Evolutionary conservation across 306 rosid species (phyloP).

Genomic region (Prinsepia uniflora): DNA sequence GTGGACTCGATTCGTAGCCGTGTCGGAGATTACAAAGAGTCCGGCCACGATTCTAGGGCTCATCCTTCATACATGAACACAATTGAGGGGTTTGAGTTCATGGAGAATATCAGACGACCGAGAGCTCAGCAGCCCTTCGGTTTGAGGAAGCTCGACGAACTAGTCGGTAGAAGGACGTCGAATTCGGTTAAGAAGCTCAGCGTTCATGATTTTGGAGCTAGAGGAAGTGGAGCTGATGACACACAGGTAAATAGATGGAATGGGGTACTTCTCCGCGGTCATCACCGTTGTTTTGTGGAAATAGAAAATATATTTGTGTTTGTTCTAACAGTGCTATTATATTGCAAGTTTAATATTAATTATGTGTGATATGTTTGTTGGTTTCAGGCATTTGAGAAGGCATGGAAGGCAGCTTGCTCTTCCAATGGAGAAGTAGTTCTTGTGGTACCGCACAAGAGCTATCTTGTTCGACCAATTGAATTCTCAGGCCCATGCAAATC

Average conservation of each 20-base stretch:
- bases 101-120: neutral
- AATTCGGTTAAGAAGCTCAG: conserved; percentile 2
- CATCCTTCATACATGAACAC: conserved; percentile 7
- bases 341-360: too few relatives aligned
- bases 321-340: too few relatives aligned
- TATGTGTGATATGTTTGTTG: neutral
- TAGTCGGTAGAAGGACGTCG: neutral
- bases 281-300: too few relatives aligned
- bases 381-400: conserved; percentile 60
- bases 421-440: conserved; percentile 25
- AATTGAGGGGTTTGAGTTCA: neutral
- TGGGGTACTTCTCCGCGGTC: too few relatives aligned
- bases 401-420: conserved; percentile 64
- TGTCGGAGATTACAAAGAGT: neutral
- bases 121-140: conserved; percentile 17
- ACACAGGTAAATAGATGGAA: too few relatives aligned
- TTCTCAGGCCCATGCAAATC: conserved; percentile 82
- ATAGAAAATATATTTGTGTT: too few relatives aligned
- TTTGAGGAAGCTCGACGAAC: neutral
- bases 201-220: conserved; percentile 30
- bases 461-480: conserved; percentile 55
- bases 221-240: conserved; percentile 27
- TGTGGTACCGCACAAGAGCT: conserved; percentile 44
- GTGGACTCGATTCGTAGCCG: neutral
- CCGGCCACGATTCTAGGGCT: neutral